These are phyloP conservation scores for Sicyos baderoa DNA, from an alignment of 306 rosid species.

Conservation along the genomic window DNA sequence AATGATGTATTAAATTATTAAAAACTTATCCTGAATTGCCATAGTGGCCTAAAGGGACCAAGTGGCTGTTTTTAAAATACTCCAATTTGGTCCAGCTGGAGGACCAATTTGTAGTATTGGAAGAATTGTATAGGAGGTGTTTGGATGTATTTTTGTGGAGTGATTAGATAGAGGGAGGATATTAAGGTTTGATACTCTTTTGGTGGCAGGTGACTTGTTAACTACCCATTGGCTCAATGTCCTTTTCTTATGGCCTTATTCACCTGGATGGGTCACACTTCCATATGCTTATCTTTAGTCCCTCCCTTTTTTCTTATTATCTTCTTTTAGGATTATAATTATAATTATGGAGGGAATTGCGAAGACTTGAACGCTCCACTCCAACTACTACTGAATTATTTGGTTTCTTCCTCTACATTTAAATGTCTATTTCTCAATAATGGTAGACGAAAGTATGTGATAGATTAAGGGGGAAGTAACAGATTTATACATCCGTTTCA, in stretches of 20 bases:
- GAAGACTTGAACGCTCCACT: background rate
- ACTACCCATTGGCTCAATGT: slow-evolving; percentile 7
- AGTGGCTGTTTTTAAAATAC: slow-evolving; percentile 3
- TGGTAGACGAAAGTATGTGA: background rate
- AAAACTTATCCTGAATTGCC: slow-evolving; percentile 7
- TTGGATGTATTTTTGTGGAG: no score
- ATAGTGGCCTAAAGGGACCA: slow-evolving; percentile 15
- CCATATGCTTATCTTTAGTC: slow-evolving; percentile 12
- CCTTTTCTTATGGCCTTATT: slow-evolving; percentile 7
- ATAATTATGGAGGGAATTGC: background rate
- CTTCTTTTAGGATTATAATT: background rate
- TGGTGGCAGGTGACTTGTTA: slow-evolving; percentile 12
- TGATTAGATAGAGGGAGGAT: no score
- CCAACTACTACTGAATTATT: background rate
- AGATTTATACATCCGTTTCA: background rate
- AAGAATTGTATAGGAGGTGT: slow-evolving; percentile 11
- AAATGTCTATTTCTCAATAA: background rate
- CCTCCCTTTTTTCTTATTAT: background rate
- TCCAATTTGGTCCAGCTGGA: slow-evolving; percentile 17
- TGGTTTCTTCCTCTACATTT: background rate
- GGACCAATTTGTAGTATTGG: background rate
- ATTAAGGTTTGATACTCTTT: no score
- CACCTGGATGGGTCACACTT: background rate
- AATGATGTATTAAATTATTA: slow-evolving; percentile 3
- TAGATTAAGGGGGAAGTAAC: background rate